These are phyloP conservation scores for Ustilago bromivora DNA, from an alignment of 1,284 basidiomycete genomes.

Conservation along the genomic window DNA sequence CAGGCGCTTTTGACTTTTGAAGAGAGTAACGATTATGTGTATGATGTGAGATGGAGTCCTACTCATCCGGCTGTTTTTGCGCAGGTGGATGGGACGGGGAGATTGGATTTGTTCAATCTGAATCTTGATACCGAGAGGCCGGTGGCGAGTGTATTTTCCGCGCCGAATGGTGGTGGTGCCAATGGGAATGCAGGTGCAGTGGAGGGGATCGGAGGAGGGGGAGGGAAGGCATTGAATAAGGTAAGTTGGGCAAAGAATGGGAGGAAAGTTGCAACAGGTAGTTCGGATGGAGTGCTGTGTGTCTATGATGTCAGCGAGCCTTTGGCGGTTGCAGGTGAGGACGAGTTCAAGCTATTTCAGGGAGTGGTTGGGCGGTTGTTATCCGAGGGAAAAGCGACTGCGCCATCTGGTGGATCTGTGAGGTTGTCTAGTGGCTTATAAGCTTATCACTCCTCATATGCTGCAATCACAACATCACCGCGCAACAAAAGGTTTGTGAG, in stretches of 20 bases:
- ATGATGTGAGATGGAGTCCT: conserved; percentile 97
- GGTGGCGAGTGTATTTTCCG: conserved; percentile 7
- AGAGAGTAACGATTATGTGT: conserved; percentile 97
- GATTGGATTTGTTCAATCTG: conserved; percentile 96
- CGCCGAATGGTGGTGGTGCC: background rate
- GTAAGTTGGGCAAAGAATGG: conserved; percentile 93
- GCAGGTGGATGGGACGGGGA: conserved; percentile 90
- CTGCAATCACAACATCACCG: background rate
- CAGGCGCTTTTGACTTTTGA: conserved; percentile 75
- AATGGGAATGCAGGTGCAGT: background rate
- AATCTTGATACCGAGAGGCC: conserved; percentile 85
- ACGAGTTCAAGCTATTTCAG: conserved; percentile 56
- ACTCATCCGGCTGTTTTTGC: conserved; percentile 93
- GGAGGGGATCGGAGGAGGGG: background rate
- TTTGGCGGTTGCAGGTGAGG: conserved; percentile 42
- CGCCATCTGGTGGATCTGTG: background rate
- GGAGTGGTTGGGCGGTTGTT: conserved; percentile 35
- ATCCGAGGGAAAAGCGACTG: background rate
- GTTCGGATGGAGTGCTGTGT: conserved; percentile 90
- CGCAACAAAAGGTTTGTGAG: too few species aligned
- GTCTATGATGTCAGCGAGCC: conserved; percentile 76
- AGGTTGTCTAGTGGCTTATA: background rate
- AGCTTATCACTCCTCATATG: too few species aligned
- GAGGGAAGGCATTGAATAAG: conserved; percentile 83
- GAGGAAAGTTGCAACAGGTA: conserved; percentile 85